A percentile compares a stretch with the other conserved stretches of the same genome.
Conservation (phyloP, 2,329 filamentous ascomycete genomes). For the Clarireedia homoeocarpa region DNA sequence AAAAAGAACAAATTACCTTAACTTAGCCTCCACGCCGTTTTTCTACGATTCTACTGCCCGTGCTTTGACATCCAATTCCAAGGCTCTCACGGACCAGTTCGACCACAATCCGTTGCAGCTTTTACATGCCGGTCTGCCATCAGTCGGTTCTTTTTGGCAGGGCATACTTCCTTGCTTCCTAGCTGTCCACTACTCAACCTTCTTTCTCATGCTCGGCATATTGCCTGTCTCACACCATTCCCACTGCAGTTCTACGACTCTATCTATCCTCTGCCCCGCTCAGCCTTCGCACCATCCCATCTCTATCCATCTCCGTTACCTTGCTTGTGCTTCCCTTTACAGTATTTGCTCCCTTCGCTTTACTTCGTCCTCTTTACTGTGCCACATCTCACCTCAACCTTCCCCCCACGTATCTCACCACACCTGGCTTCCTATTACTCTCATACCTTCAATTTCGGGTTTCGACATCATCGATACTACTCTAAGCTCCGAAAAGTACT, state of each 20-base stretch:
- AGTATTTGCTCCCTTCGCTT: constrained; percentile 3
- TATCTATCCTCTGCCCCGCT: background rate
- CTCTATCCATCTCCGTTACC: background rate
- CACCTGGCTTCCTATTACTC: background rate
- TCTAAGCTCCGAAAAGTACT: background rate
- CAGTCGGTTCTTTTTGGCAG: background rate
- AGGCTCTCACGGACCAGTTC: background rate
- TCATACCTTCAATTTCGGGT: background rate
- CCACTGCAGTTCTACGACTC: background rate
- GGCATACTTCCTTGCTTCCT: constrained; percentile 10
- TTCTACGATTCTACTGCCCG: background rate
- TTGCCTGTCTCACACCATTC: background rate
- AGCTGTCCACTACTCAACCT: background rate
- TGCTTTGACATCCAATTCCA: background rate
- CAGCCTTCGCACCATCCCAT: background rate
- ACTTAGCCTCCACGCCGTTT: background rate
- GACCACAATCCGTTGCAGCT: background rate
- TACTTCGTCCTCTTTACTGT: constrained; percentile 7
- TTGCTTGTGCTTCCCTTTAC: constrained; percentile 7
- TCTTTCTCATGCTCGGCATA: constrained; percentile 10
- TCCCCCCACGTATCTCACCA: background rate
- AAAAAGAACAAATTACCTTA: background rate
- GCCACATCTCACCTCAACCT: constrained; percentile 9
- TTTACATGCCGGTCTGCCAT: constrained; percentile 1
- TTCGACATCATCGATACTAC: background rate